phyloP scores from a whole-genome alignment of 306 rosid genomes.

The Castanea sativa region DNA sequence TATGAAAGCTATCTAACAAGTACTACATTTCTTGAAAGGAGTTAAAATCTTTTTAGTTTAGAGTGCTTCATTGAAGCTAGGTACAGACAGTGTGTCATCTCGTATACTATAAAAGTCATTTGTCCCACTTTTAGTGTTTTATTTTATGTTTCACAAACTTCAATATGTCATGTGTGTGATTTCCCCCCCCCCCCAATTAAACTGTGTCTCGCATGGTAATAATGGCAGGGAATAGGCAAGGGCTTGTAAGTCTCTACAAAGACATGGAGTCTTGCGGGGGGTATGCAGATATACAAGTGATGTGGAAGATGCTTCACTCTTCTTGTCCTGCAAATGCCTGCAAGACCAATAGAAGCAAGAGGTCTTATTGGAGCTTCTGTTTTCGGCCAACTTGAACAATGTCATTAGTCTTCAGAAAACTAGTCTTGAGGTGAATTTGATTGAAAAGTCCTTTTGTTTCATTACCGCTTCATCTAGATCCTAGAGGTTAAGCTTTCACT shows the following conservation, averaged over 20 bases:
- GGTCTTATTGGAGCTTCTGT: conserved; percentile 38
- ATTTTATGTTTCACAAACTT: too few relatives aligned
- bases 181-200: not conserved
- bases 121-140: too few relatives aligned
- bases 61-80: too few relatives aligned
- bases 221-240: conserved; percentile 51
- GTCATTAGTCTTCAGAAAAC: not conserved
- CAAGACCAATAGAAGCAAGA: conserved; percentile 20
- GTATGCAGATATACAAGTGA: conserved; percentile 73
- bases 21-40: too few relatives aligned
- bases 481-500: not conserved
- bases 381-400: conserved; percentile 38
- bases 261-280: conserved; percentile 81
- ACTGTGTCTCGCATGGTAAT: conserved; percentile 7
- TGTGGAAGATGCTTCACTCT: conserved; percentile 92
- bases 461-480: not conserved
- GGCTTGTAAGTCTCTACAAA: conserved; percentile 55
- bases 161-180: too few relatives aligned
- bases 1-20: too few relatives aligned
- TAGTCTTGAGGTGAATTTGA: conserved; percentile 3
- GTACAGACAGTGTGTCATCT: too few relatives aligned
- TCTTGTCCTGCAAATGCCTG: conserved; percentile 36
- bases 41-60: too few relatives aligned
- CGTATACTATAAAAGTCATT: too few relatives aligned
- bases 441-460: not conserved